Percentiles rank a stretch among this genome's conserved stretches.
These are phyloP conservation scores for Diplodia scrobiculata DNA, from an alignment of 2,329 filamentous ascomycete genomes.

Conservation along the genomic window DNA sequence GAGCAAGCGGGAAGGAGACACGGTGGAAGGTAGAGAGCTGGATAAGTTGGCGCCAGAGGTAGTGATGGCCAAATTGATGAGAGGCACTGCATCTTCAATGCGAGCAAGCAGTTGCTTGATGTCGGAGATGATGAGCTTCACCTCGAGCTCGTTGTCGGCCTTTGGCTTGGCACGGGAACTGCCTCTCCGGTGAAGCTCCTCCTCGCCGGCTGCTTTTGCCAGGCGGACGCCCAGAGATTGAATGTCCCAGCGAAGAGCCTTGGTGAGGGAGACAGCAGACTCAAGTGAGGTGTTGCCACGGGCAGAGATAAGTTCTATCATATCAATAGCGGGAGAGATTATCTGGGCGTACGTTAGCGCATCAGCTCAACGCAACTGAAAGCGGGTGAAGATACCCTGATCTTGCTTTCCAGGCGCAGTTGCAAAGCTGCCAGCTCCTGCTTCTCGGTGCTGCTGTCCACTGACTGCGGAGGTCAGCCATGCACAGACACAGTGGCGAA, in stretches of 20 bases:
- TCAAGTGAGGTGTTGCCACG: constrained; percentile 80
- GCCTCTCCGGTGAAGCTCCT: constrained; percentile 55
- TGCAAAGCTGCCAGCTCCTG: constrained; percentile 74
- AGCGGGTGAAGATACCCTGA: constrained; percentile 60
- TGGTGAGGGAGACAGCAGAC: constrained; percentile 80
- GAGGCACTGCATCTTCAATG: constrained; percentile 87
- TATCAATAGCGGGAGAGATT: constrained; percentile 84
- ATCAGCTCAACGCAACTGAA: neutral
- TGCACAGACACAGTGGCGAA: neutral
- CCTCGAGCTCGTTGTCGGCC: constrained; percentile 63
- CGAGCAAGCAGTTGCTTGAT: constrained; percentile 73
- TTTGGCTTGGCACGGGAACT: constrained; percentile 54
- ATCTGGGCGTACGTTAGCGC: constrained; percentile 56
- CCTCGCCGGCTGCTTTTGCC: constrained; percentile 66
- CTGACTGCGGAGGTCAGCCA: constrained; percentile 33
- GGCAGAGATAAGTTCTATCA: constrained; percentile 84
- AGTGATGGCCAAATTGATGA: constrained; percentile 91
- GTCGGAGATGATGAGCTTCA: constrained; percentile 70
- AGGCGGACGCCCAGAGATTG: constrained; percentile 75
- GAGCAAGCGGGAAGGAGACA: constrained; percentile 85
- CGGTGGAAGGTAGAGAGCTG: constrained; percentile 73
- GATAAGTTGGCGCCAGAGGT: constrained; percentile 88
- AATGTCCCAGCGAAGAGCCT: constrained; percentile 80
- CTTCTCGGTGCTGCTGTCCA: constrained; percentile 49
- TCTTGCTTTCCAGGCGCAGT: constrained; percentile 77